phyloP scores from a whole-genome alignment of 306 rosid genomes.

The Cyamopsis tetragonoloba region DNA sequence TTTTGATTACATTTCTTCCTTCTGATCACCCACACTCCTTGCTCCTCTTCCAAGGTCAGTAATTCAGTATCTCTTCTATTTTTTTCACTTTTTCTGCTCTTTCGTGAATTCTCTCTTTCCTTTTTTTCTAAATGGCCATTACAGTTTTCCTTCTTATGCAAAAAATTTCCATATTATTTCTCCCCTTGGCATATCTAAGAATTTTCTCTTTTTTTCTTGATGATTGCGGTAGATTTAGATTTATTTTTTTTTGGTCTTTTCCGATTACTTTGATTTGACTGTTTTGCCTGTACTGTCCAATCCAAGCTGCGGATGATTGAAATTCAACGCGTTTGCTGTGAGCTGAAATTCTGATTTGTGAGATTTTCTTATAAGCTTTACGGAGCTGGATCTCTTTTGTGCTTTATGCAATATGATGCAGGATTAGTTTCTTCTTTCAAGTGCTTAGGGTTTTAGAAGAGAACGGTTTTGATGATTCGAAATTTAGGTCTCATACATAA shows the following conservation, averaged over 20 bases:
- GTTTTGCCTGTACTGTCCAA: not conserved
- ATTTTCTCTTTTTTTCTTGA: not conserved
- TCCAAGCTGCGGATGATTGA: not conserved
- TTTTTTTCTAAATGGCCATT: not conserved
- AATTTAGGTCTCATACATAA: not conserved
- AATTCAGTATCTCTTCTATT: constrained; percentile 32
- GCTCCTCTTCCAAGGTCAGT: constrained; percentile 36
- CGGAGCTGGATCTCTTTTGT: not conserved
- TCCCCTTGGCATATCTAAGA: not conserved
- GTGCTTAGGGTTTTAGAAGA: not conserved
- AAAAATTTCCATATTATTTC: not conserved
- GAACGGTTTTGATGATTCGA: not conserved
- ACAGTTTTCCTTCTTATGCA: not conserved
- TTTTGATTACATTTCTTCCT: constrained; percentile 17
- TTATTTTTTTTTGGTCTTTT: not conserved
- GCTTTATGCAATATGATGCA: not conserved
- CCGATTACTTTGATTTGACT: not conserved
- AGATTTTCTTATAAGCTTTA: not conserved
- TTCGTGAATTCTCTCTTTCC: not conserved
- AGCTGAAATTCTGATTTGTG: constrained; percentile 24
- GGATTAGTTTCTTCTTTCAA: not conserved
- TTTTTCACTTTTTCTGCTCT: not conserved
- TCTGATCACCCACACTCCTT: constrained; percentile 24
- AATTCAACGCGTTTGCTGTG: not conserved
- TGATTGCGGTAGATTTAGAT: constrained; percentile 25